phyloP scores from a whole-genome alignment of 2,329 filamentous ascomycete genomes.

The Stylonectria norvegica region DNA sequence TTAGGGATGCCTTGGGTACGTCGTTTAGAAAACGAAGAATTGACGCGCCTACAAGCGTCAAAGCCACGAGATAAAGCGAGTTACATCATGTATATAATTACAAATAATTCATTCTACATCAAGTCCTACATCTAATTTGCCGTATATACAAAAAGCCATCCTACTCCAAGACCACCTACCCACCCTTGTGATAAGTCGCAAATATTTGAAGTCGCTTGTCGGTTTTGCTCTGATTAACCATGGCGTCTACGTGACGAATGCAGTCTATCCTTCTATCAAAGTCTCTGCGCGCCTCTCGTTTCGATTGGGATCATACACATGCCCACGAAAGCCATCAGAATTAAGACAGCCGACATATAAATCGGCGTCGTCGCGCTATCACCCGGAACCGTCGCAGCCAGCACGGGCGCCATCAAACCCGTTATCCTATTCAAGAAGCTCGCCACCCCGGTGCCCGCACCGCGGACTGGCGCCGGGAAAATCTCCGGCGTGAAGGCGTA shows the following conservation, averaged over 20 bases:
- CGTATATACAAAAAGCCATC: too few species aligned
- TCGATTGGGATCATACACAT: slow-evolving; percentile 62
- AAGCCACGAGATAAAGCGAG: too few species aligned
- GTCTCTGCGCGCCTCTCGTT: slow-evolving; percentile 55
- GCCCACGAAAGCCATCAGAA: slow-evolving; percentile 56
- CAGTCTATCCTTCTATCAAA: slow-evolving; percentile 34
- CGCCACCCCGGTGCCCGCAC: slow-evolving; percentile 68
- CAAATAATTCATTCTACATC: too few species aligned
- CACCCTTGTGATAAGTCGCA: too few species aligned
- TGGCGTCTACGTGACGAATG: too few species aligned
- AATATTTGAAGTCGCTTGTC: too few species aligned
- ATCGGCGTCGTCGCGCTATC: slow-evolving; percentile 57
- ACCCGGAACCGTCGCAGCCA: slow-evolving; percentile 60
- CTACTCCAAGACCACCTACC: too few species aligned
- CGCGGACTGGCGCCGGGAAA: slow-evolving; percentile 68
- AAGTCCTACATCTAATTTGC: too few species aligned
- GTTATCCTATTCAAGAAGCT: slow-evolving; percentile 67
- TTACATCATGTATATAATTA: slow-evolving; percentile 6
- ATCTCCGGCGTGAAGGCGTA: slow-evolving; percentile 77
- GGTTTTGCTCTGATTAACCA: too few species aligned
- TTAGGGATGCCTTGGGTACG: slow-evolving; percentile 71
- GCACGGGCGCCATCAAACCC: slow-evolving; percentile 65
- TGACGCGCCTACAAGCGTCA: slow-evolving; percentile 61
- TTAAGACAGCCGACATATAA: slow-evolving; percentile 54
- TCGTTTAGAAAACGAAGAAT: slow-evolving; percentile 61